These are phyloP conservation scores for Fusarium sulawesiense DNA, from an alignment of 2,329 filamentous ascomycete genomes.

Conservation along the genomic window DNA sequence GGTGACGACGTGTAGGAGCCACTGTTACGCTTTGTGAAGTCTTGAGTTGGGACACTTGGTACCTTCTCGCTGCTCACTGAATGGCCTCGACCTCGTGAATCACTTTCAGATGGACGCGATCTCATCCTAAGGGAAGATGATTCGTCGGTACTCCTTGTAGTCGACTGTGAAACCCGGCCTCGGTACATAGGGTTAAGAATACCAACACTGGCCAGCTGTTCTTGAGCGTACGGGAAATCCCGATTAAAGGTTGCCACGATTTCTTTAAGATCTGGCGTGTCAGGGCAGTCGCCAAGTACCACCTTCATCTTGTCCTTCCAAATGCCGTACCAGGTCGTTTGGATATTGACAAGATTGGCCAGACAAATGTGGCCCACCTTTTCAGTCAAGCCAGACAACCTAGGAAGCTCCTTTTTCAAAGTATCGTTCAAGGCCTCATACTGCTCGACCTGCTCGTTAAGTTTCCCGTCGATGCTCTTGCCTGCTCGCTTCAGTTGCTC, in stretches of 20 bases:
- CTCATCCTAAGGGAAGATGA: slow-evolving; percentile 60
- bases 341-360: slow-evolving; percentile 84
- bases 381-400: slow-evolving; percentile 83
- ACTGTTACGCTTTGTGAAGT: slow-evolving; percentile 73
- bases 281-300: slow-evolving; percentile 72
- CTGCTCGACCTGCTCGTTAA: slow-evolving; percentile 84
- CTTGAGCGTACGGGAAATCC: slow-evolving; percentile 82
- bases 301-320: slow-evolving; percentile 86
- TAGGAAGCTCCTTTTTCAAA: slow-evolving; percentile 90
- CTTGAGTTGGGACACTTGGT: slow-evolving; percentile 72
- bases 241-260: slow-evolving; percentile 82
- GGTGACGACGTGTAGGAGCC: slow-evolving; percentile 74
- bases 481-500: slow-evolving; percentile 81
- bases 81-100: slow-evolving; percentile 66
- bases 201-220: slow-evolving; percentile 75
- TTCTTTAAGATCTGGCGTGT: slow-evolving; percentile 75
- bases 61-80: slow-evolving; percentile 73
- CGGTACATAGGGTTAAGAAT: slow-evolving; percentile 81
- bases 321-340: slow-evolving; percentile 83
- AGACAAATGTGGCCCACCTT: slow-evolving; percentile 86
- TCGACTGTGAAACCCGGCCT: slow-evolving; percentile 69
- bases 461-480: slow-evolving; percentile 88
- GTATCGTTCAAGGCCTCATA: slow-evolving; percentile 93
- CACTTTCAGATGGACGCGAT: slow-evolving; percentile 61
- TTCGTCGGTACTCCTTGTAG: slow-evolving; percentile 65